Percentiles rank a stretch among this genome's conserved stretches.
phyloP scores from a whole-genome alignment of 176 grass and related monocot species.

The Otatea glauca region DNA sequence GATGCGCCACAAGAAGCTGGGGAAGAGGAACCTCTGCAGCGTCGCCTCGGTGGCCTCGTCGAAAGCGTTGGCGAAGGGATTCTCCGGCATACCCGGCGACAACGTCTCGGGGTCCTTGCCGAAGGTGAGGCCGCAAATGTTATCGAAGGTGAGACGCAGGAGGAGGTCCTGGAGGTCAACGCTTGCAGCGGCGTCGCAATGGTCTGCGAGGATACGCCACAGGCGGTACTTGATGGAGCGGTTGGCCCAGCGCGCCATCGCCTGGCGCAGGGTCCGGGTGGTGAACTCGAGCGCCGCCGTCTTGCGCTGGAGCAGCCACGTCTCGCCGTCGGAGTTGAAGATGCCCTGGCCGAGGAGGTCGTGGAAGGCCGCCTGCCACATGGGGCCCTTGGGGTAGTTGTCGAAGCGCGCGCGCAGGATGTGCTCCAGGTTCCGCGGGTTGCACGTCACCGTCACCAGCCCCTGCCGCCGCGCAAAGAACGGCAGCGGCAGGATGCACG shows the following conservation, averaged over 20 bases:
- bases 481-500: constrained; percentile 83
- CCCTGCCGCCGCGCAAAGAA: constrained; percentile 77
- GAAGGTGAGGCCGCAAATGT: constrained; percentile 96
- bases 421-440: constrained; percentile 95
- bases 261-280: constrained; percentile 83
- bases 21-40: constrained; percentile 79
- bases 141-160: constrained; percentile 91
- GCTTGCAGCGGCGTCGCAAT: constrained; percentile 46
- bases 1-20: constrained; percentile 77
- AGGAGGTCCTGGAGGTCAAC: constrained; percentile 93
- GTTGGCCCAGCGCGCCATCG: constrained; percentile 90
- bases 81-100: constrained; percentile 62
- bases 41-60: constrained; percentile 85
- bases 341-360: constrained; percentile 95
- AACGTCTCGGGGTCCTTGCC: constrained; percentile 92
- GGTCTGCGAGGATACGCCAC: constrained; percentile 71
- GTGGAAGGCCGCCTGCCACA: constrained; percentile 89
- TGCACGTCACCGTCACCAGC: constrained; percentile 89
- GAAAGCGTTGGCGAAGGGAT: constrained; percentile 84
- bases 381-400: constrained; percentile 96
- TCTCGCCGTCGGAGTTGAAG: constrained; percentile 97
- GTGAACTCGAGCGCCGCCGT: constrained; percentile 98
- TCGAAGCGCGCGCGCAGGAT: constrained; percentile 90
- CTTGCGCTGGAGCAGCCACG: constrained; percentile 96
- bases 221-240: constrained; percentile 77